Evolutionary conservation across 305 asterid genomes (phyloP), one percentile per base, ranked within the genome.

Genomic region (Fraxinus latifolia): DNA sequence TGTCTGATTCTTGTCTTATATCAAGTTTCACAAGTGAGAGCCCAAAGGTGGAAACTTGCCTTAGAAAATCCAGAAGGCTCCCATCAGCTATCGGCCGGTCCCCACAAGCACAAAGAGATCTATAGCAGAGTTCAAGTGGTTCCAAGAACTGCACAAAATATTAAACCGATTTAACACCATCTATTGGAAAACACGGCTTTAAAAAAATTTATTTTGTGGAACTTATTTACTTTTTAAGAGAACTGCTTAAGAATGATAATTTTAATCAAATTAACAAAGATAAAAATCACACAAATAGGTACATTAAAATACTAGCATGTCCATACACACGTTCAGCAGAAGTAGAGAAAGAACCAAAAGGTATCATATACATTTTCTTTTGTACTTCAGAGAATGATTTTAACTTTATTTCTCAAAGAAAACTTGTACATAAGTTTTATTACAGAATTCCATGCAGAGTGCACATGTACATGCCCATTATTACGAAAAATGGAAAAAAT

Each of bases 41-140:
- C n/a, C 97, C 97, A 27, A 93, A 93, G 73, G 96, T 92, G 75
- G 97, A 92, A 7, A 92, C 94, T 86, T 93, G 97, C 71, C 97
- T 76, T 0, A 93, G 92, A 34, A 91, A 92, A 83, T 93, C 97
- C 0, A 93, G 88, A 74, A 93, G 97, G 87, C 92, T 88, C 31
- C 97, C 97, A 4, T 93, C 97, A 0, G 97, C 97, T 37, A 92
- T 90, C 0, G 93, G 82, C 36, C 92, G 85, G 70, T 93, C 97
- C 0, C 97, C 97, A 15, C 95, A 93, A 62, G 89, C 91, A 82
- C 92, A 85, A 17, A 93, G 93, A 29, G 97, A 91, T 77, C 93
- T 70, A 83, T 91, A 91, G 39, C 95, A 91, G 74, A 90, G 89
- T 86, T 91, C 95, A 36, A 91, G 93, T 67, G 95, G 95, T 34